Percentiles rank a stretch among this genome's conserved stretches.
Evolutionary conservation across 495 filamentous ascomycete genomes (phyloP).

Genomic region (Penicillium robsamsonii): DNA sequence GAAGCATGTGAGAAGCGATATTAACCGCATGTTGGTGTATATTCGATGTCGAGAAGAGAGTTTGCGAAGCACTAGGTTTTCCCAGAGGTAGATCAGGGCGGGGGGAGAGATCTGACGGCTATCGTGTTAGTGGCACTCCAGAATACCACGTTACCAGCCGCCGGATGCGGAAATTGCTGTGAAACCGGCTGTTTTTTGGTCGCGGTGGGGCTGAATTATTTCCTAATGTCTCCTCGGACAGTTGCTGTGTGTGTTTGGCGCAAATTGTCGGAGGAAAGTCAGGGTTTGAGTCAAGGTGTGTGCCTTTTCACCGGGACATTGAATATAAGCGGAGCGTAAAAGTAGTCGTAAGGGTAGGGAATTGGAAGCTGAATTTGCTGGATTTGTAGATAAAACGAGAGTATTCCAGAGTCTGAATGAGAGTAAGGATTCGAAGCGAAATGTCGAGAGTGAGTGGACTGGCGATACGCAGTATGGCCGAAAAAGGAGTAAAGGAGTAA

Average conservation of each 20-base stretch:
- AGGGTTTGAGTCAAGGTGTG: background rate
- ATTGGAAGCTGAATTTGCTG: background rate
- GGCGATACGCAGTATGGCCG: conserved; percentile 43
- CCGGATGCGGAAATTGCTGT: conserved; percentile 43
- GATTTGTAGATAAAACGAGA: conserved; percentile 8
- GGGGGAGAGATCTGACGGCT: conserved; percentile 27
- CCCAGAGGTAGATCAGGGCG: conserved; percentile 16
- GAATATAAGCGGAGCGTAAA: background rate
- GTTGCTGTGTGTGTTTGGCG: conserved; percentile 8
- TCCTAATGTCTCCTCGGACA: conserved; percentile 8
- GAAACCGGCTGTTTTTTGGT: conserved; percentile 13
- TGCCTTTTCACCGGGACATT: conserved; percentile 6
- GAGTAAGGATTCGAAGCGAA: conserved; percentile 7
- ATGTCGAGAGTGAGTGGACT: conserved; percentile 33
- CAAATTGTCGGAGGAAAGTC: background rate
- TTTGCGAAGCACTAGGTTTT: conserved; percentile 12
- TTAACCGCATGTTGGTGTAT: conserved; percentile 36
- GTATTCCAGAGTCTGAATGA: conserved; percentile 8
- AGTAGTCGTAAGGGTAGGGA: background rate
- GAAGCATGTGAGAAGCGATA: conserved; percentile 40
- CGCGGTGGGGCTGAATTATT: conserved; percentile 9
- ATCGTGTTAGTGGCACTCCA: conserved; percentile 34
- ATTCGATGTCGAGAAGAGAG: conserved; percentile 6
- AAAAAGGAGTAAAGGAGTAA: conserved; percentile 19
- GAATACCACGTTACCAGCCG: conserved; percentile 38